Base-by-base conservation (phyloP, 768 basidiomycete genomes). In the Xerocomellus dryophilus region DNA sequence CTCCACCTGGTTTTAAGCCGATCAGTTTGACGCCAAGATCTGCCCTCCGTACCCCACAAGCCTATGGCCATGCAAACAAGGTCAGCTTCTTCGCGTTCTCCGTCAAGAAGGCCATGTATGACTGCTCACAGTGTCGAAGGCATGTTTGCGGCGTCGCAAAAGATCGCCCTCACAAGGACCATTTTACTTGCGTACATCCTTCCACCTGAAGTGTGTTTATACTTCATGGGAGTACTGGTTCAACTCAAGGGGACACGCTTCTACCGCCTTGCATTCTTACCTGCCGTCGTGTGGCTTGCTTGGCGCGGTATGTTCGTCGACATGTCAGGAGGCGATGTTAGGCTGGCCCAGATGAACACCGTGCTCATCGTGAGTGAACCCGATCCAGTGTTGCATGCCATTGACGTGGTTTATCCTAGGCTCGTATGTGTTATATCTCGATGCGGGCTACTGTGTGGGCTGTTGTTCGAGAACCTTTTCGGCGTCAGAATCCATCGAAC, bases 141-240 rank as follows among this genome's bases (percentile, higher is more conserved):
- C 32, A 1, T 59, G 1, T 58, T 61, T 27, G 52, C 42, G 9
- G 1, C 15, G 31, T 55, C 61, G 12, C 51, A 40, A 29, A 63
- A 51, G 39, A 31, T 51, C 0, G 42, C 40, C 47, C 54, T 61
- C 27, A 59, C 59, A 21, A 38, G 2, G 41, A 3, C 41, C 67
- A 21, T 72, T 73, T 60, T 58, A 66, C 32, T 58, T 4, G 67
- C 65, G 9, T 69, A 74, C 50, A 56, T 82, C 40, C 51, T 78
- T 10, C 80, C 79, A 1, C 66, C 76, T 18, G 27, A 79, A 0
- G 49, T 75, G 10, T 70, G 70, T 50, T 78, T 81, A 60, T 82
- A 79, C 67, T 63, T 66, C 12, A 78, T 79, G 45, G 82, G 78
- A 4, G 67, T 82, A 21, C 74, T 85, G 35, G 79, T 82, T 17